These are phyloP conservation scores for Eucalyptus erythrocorys DNA, from an alignment of 345 rosid species.

Conservation along the genomic window DNA sequence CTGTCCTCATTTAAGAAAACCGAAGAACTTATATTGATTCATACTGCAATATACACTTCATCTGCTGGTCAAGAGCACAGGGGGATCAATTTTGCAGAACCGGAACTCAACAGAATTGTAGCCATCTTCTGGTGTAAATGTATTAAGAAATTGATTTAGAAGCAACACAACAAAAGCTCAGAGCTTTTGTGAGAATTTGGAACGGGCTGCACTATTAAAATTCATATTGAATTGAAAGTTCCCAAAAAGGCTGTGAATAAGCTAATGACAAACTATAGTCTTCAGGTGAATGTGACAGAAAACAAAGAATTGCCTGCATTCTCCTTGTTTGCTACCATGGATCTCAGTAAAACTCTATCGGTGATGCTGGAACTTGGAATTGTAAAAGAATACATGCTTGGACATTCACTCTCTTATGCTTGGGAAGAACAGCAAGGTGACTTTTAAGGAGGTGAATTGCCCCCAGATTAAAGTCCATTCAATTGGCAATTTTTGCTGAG, in stretches of 20 bases:
- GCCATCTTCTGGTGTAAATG: neutral
- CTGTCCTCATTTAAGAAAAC: neutral
- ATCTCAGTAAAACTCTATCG: neutral
- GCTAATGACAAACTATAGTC: neutral
- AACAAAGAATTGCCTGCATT: neutral
- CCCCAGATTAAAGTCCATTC: neutral
- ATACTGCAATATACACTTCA: neutral
- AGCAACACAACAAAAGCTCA: neutral
- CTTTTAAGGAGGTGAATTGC: neutral
- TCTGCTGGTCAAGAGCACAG: neutral
- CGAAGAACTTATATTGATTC: neutral
- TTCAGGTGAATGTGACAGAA: neutral
- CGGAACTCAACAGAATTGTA: neutral
- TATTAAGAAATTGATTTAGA: neutral
- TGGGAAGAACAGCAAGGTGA: neutral
- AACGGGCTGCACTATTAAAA: neutral
- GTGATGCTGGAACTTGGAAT: neutral
- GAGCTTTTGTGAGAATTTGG: neutral
- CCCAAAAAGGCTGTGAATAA: neutral
- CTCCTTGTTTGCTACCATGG: neutral
- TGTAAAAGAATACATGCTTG: neutral
- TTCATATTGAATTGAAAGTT: neutral
- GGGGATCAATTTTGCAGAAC: neutral
- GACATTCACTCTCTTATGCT: neutral
- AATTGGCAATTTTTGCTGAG: neutral